Evolutionary conservation across 129 eudicot genomes (phyloP).

Genomic region (Flaveria bidentis): DNA sequence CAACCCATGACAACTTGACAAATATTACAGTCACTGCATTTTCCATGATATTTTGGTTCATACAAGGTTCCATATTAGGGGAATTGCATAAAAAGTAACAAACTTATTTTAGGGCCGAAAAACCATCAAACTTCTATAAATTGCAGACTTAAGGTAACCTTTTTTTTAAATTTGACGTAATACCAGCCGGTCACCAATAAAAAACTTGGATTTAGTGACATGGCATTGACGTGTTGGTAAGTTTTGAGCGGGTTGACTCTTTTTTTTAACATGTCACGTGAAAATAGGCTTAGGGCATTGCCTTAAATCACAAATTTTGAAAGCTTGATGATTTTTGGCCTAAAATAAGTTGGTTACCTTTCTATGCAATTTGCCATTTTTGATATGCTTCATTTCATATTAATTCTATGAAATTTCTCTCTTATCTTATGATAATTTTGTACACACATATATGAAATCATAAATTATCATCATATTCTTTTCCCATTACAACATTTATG

Average conservation of each 20-base stretch:
- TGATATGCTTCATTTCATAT: conserved; percentile 11
- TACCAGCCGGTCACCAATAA: neutral
- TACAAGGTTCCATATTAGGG: neutral
- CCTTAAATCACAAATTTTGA: neutral
- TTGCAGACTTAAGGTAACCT: neutral
- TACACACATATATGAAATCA: neutral
- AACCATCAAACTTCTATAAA: neutral
- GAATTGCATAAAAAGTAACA: neutral
- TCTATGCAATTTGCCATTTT: neutral
- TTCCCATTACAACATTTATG: conserved; percentile 1
- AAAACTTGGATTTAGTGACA: neutral
- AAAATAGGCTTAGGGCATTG: neutral
- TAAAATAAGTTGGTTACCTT: neutral
- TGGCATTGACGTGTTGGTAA: neutral
- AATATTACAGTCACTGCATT: neutral
- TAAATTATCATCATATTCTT: conserved; percentile 15
- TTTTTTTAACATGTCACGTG: neutral
- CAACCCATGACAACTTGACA: neutral
- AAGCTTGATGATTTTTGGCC: neutral
- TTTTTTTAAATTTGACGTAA: neutral
- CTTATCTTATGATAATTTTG: neutral
- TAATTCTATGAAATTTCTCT: neutral
- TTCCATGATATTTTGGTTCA: neutral
- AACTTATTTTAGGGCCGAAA: neutral
- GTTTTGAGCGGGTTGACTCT: neutral